Evolutionary conservation across 148 eudicot genomes (phyloP).

Genomic region (Nepenthes gracilis): DNA sequence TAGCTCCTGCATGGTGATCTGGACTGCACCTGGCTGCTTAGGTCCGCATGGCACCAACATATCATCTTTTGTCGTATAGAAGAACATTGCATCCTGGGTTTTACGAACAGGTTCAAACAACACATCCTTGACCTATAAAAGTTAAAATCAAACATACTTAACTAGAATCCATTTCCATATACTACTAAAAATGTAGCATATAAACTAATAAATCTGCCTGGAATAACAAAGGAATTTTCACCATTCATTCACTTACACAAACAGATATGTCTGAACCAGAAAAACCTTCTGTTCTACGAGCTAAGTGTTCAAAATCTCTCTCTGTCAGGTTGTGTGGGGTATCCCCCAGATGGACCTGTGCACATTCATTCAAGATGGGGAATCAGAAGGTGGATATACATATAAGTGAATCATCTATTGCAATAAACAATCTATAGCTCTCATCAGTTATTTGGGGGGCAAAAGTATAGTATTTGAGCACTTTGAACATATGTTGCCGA

Average conservation of each 20-base stretch:
- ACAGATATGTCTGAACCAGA: slow-evolving; percentile 96
- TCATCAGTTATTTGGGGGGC: background rate
- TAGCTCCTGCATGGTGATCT: slow-evolving; percentile 89
- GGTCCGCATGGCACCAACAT: slow-evolving; percentile 87
- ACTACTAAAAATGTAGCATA: background rate
- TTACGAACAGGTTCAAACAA: slow-evolving; percentile 97
- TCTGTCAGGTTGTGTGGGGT: slow-evolving; percentile 84
- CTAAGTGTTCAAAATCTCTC: slow-evolving; percentile 76
- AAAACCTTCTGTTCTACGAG: slow-evolving; percentile 78
- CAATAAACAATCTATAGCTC: background rate
- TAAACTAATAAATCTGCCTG: background rate
- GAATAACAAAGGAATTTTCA: background rate
- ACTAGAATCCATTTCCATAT: background rate
- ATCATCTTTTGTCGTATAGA: slow-evolving; percentile 40
- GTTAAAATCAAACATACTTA: background rate
- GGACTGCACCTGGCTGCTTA: slow-evolving; percentile 77
- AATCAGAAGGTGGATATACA: background rate
- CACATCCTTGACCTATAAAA: slow-evolving; percentile 77
- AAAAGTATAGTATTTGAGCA: slow-evolving; percentile 14
- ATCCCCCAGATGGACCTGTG: slow-evolving; percentile 93
- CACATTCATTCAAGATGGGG: slow-evolving; percentile 5
- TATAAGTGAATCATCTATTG: background rate
- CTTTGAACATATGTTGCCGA: slow-evolving; percentile 96
- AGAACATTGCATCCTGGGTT: slow-evolving; percentile 96
- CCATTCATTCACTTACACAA: slow-evolving; percentile 58